Evolutionary conservation across 2,329 filamentous ascomycete genomes (phyloP).

Genomic region (Leptographium lundbergii): DNA sequence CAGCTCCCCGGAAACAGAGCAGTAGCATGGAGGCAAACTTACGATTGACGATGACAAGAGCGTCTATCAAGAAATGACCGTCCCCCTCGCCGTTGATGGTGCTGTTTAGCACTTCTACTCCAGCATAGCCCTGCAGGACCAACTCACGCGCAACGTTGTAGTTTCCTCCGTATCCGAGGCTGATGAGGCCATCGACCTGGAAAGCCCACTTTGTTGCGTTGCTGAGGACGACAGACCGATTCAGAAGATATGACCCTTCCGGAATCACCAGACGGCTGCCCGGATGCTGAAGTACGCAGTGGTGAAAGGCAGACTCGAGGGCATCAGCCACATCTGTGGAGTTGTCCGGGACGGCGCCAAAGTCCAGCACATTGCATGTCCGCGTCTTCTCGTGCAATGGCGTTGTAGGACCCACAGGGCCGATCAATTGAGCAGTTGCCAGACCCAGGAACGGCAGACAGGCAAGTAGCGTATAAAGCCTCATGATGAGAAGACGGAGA

Average conservation of each 20-base stretch:
- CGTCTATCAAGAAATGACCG: slow-evolving; percentile 11
- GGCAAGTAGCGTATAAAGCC: too few species aligned
- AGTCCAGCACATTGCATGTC: slow-evolving; percentile 20
- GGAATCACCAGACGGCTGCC: too few species aligned
- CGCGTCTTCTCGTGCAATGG: too few species aligned
- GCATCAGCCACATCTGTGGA: slow-evolving; percentile 19
- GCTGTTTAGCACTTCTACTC: slow-evolving; percentile 15
- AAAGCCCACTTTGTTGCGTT: slow-evolving; percentile 22
- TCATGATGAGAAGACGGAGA: too few species aligned
- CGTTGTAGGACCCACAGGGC: too few species aligned
- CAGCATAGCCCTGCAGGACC: slow-evolving; percentile 18
- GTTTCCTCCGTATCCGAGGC: slow-evolving; percentile 17
- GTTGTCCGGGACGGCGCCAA: slow-evolving; percentile 18
- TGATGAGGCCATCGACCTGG: slow-evolving; percentile 21
- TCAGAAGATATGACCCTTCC: slow-evolving; percentile 13
- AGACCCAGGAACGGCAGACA: too few species aligned
- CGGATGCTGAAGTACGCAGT: slow-evolving; percentile 10
- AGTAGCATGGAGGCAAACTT: slow-evolving; percentile 12
- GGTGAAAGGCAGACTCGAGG: slow-evolving; percentile 16
- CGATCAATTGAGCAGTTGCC: too few species aligned
- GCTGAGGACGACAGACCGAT: slow-evolving; percentile 15
- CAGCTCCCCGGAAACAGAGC: slow-evolving; percentile 17
- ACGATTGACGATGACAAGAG: too few species aligned
- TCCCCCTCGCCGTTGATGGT: slow-evolving; percentile 23
- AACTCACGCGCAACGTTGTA: slow-evolving; percentile 18